phyloP scores from a whole-genome alignment of 768 basidiomycete species.

The Clitopilus passeckerianus region DNA sequence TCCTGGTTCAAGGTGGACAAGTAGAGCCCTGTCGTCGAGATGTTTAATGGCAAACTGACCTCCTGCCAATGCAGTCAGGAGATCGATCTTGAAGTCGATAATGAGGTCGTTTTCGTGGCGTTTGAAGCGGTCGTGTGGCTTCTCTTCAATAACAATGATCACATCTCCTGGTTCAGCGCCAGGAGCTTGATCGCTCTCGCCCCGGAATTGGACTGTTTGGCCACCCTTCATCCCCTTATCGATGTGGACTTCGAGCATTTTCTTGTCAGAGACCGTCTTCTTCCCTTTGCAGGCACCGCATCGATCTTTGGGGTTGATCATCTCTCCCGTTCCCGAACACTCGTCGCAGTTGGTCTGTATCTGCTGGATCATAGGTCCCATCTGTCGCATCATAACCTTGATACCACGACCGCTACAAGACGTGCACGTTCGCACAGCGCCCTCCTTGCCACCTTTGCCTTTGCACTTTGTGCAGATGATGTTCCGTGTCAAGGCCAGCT shows the following conservation, averaged over 20 bases:
- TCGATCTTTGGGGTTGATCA: constrained; percentile 90
- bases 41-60: constrained; percentile 89
- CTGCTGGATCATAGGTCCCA: constrained; percentile 99
- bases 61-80: constrained; percentile 90
- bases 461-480: constrained; percentile 91
- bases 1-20: constrained; percentile 82
- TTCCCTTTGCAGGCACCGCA: constrained; percentile 93
- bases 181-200: constrained; percentile 92
- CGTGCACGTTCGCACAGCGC: constrained; percentile 78
- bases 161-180: constrained; percentile 90
- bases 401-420: constrained; percentile 86
- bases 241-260: constrained; percentile 95
- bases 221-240: constrained; percentile 98
- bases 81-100: constrained; percentile 85
- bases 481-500: constrained; percentile 94
- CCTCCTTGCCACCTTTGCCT: constrained; percentile 97
- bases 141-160: constrained; percentile 91
- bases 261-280: constrained; percentile 92
- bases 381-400: constrained; percentile 88
- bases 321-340: constrained; percentile 89
- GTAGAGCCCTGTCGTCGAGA: constrained; percentile 85
- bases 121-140: constrained; percentile 83
- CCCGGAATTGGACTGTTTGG: constrained; percentile 82
- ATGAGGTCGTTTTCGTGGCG: constrained; percentile 86
- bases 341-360: constrained; percentile 94